Evolutionary conservation across 73 alveolate genomes (phyloP).

Genomic region (Paramecium primaurelia): DNA sequence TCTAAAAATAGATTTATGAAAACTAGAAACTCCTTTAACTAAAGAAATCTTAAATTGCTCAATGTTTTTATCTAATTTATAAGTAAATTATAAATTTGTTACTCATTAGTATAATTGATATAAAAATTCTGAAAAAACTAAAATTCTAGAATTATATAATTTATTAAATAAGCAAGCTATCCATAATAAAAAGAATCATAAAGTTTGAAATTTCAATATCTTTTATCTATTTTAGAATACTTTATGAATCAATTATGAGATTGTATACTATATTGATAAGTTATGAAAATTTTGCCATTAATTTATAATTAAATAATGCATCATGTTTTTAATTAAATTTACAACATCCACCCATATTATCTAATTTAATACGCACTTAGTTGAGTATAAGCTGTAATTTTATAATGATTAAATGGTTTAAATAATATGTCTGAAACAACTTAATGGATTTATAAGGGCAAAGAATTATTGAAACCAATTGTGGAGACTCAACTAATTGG

Average conservation of each 20-base stretch:
- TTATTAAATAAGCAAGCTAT: not conserved
- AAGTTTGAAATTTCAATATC: not conserved
- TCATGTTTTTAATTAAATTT: not conserved
- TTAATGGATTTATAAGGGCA: not conserved
- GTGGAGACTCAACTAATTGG: not conserved
- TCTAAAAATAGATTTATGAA: not conserved
- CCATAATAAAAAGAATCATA: not conserved
- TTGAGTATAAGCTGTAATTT: not conserved
- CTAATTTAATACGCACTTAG: not conserved
- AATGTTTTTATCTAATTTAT: not conserved
- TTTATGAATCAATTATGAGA: not conserved
- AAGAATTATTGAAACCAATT: not conserved
- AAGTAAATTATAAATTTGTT: not conserved
- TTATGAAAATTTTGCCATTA: not conserved
- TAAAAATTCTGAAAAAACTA: not conserved
- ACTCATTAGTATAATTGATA: not conserved
- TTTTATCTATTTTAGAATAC: not conserved
- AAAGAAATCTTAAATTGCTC: not conserved
- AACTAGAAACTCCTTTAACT: not conserved
- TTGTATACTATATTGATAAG: not conserved
- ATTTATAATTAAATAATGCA: not conserved
- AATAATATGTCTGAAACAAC: slow-evolving; percentile 30
- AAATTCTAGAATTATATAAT: not conserved
- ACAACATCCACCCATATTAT: not conserved
- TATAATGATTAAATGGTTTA: not conserved